A percentile compares a stretch with the other conserved stretches of the same genome.
phyloP scores from a whole-genome alignment of 2,329 filamentous ascomycete species.

The Biscogniauxia sp. region DNA sequence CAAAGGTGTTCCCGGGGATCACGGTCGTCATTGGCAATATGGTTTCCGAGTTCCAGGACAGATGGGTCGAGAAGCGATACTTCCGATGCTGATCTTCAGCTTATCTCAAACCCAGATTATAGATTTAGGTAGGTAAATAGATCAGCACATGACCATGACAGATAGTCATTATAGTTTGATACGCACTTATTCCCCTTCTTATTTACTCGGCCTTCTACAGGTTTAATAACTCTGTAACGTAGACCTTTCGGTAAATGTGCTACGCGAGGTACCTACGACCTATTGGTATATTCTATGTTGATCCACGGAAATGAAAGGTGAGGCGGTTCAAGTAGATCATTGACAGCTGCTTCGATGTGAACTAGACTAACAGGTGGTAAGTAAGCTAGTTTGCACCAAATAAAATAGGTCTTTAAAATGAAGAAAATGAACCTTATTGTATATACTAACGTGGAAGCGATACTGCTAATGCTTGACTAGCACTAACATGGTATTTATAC shows the following conservation, averaged over 20 bases:
- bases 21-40: constrained; percentile 83
- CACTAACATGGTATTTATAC: no score
- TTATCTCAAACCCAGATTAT: constrained; percentile 4
- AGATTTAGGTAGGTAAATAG: constrained; percentile 2
- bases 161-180: background rate
- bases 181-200: background rate
- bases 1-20: constrained; percentile 84
- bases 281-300: no score
- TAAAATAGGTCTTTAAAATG: no score
- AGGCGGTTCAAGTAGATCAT: no score
- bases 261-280: no score
- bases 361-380: no score
- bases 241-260: background rate
- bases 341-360: no score
- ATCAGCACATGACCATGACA: constrained; percentile 1
- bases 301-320: no score
- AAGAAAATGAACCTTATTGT: no score
- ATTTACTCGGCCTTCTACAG: background rate
- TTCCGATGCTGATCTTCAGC: constrained; percentile 67
- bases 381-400: no score
- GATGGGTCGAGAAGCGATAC: constrained; percentile 89
- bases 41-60: constrained; percentile 75
- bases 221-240: background rate
- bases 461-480: no score
- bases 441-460: no score